Conservation (phyloP, 2,329 filamentous ascomycete species). For the Phaeomoniella chlamydospora region DNA sequence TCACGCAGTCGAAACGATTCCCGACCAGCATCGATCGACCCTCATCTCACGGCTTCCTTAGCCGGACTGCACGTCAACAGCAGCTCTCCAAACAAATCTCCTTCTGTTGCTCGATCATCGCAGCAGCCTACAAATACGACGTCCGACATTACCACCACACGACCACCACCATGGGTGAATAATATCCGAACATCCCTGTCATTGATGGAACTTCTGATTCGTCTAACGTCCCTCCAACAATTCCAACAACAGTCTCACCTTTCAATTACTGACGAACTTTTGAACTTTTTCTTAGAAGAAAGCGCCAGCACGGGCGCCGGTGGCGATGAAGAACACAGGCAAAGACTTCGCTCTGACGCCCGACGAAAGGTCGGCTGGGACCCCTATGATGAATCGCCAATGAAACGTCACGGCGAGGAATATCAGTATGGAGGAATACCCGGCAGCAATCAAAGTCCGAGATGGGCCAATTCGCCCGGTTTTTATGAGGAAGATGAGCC, state of each 20-base stretch:
- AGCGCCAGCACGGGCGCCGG: constrained; percentile 52
- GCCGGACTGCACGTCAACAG: constrained; percentile 29
- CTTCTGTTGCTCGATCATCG: constrained; percentile 5
- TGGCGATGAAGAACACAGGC: constrained; percentile 45
- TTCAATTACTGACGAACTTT: constrained; percentile 76
- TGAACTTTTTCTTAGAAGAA: constrained; percentile 73
- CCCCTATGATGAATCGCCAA: constrained; percentile 55
- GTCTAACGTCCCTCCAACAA: constrained; percentile 75
- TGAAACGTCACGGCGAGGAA: constrained; percentile 52
- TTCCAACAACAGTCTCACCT: constrained; percentile 82
- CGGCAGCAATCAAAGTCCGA: constrained; percentile 12
- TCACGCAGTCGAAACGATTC: constrained; percentile 5
- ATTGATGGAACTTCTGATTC: constrained; percentile 75
- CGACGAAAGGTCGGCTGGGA: constrained; percentile 52
- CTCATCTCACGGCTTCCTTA: constrained; percentile 24
- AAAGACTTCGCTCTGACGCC: constrained; percentile 45
- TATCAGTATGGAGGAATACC: constrained; percentile 35
- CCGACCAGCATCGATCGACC: constrained; percentile 20
- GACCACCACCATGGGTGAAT: constrained; percentile 30
- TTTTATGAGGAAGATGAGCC: constrained; percentile 7
- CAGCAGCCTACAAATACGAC: constrained; percentile 16
- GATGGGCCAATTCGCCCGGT: constrained; percentile 7
- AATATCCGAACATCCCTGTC: constrained; percentile 56
- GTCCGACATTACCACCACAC: constrained; percentile 23
- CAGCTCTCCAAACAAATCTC: constrained; percentile 8